Evolutionary conservation across 2,329 filamentous ascomycete species (phyloP), one percentile per base, ranked within the genome.

Genomic region (Graphiopsis chlorocephala): DNA sequence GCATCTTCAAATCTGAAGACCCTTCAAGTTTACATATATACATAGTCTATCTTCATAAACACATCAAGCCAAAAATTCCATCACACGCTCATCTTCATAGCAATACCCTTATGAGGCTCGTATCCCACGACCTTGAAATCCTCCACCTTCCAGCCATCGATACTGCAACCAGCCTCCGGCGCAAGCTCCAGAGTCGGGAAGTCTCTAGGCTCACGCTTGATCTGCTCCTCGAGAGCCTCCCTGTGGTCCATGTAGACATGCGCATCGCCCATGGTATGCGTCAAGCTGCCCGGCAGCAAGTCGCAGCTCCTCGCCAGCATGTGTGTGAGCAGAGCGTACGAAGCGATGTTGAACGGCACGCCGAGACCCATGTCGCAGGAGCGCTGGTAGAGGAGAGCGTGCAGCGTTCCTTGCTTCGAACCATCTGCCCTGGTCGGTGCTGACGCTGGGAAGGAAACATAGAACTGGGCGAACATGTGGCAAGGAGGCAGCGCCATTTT

Each of bases 391-490:
- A 99, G 80, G 72, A 96, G 87, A 72, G 93, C 96, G 75, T 95
- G 90, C 23, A 99, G 81, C 53, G 89, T 86, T 2, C 92, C 93
- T 73, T 86, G 85, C 61, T 74, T 74, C 5, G 65, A 70, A 8
- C 76, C 75, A 61, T 76, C 72, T 20, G 67, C 67, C 56, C 72
- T 68, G 4, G 63, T 67, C 0, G 68, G 69, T 7, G 74, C 67
- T 26, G 69, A 66, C 6, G 70, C 56, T 12, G 90, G 90, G 75
- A 88, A 96, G 0, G 88, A 91, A 20, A 96, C 92, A 76, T 96
- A 97, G 74, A 97, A 97, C 75, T 97, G 94, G 5, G 93, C 93
- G 81, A 97, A 97, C 92, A 97, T 96, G 79, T 97, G 94, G 76
- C 93, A 97, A 1, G 94, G 94, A 68, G 94, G 93, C 31, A 97